Conservation (phyloP, 495 filamentous ascomycete genomes). For the Pyrenula massariospora region DNA sequence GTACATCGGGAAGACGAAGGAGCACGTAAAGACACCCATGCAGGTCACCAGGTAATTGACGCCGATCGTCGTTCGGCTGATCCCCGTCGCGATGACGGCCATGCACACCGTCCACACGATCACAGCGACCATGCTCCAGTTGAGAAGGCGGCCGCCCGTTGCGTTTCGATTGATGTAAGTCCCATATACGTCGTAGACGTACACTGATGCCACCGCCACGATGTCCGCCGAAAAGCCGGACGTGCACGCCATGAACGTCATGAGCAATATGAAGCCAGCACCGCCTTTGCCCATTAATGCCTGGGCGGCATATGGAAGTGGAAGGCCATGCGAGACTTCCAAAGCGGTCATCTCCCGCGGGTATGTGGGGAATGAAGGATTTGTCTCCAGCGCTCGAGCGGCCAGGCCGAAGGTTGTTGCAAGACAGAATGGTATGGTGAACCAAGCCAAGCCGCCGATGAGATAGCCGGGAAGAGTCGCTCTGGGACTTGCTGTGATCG, state of each 20-base stretch:
- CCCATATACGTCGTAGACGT: slow-evolving; percentile 30
- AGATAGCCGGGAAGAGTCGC: slow-evolving; percentile 31
- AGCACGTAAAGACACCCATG: slow-evolving; percentile 26
- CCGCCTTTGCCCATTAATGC: slow-evolving; percentile 32
- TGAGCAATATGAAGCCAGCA: slow-evolving; percentile 25
- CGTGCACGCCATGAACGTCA: slow-evolving; percentile 34
- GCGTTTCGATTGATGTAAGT: slow-evolving; percentile 32
- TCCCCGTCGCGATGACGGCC: slow-evolving; percentile 24
- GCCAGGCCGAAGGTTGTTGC: slow-evolving; percentile 31
- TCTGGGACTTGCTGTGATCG: slow-evolving; percentile 25
- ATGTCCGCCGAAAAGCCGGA: slow-evolving; percentile 30
- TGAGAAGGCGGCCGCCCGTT: slow-evolving; percentile 23
- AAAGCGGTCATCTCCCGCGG: slow-evolving; percentile 28
- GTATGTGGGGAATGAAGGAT: slow-evolving; percentile 29
- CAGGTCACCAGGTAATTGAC: neutral
- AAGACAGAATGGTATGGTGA: slow-evolving; percentile 30
- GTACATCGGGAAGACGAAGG: slow-evolving; percentile 35
- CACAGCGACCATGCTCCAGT: slow-evolving; percentile 27
- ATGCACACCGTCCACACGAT: slow-evolving; percentile 18
- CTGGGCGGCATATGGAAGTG: slow-evolving; percentile 28
- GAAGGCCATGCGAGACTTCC: slow-evolving; percentile 26
- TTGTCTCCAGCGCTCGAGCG: slow-evolving; percentile 26
- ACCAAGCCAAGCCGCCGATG: slow-evolving; percentile 31
- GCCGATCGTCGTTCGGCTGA: slow-evolving; percentile 6
- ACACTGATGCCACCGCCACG: slow-evolving; percentile 29